Base-by-base conservation (phyloP, 176 grass and related monocot species). In the Cenchrus americanus region DNA sequence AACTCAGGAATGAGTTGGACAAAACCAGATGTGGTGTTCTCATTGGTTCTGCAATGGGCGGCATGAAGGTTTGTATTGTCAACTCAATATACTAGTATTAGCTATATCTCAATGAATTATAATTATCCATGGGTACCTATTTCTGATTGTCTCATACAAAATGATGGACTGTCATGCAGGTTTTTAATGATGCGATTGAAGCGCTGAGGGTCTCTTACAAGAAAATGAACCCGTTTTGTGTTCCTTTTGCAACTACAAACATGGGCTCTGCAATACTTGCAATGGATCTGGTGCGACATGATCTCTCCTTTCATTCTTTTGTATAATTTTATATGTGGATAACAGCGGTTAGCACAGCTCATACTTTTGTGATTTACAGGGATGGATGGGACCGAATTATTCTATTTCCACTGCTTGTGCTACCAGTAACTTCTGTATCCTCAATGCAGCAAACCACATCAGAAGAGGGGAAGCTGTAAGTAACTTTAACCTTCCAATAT, bases 211-310 rank as follows among this genome's bases (percentile, higher is more conserved):
- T 99, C 10, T 99, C 97, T 37, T 99, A 99, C 87, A 99, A 84
- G 91, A 99, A 99, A 84, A 92, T 99, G 97, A 96, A 99, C 66
- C 97, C 97, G 0, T 99, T 99, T 80, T 99, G 97, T 91, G 91
- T 99, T 71, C 97, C 97, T 27, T 99, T 99, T 89, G 93, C 97
- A 83, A 92, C 97, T 76, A 99, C 97, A 58, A 99, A 99, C 77
- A 99, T 99, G 97, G 97, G 97, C 11, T 99, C 97, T 84, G 93
- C 97, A 64, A 96, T 99, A 84, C 97, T 99, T 89, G 97, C 93
- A 76, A 99, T 99, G 89, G 97, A 99, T 94, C 89, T 99, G 93
- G 97, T 99, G 76, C 8, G 83, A 80, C 69, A 76, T 48, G 43
- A 74, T 40, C 42, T 32, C 4, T 72, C 18, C 13, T 81, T 80